Evolutionary conservation across 148 eudicot genomes (phyloP).

Genomic region (Chenopodium formosanum): DNA sequence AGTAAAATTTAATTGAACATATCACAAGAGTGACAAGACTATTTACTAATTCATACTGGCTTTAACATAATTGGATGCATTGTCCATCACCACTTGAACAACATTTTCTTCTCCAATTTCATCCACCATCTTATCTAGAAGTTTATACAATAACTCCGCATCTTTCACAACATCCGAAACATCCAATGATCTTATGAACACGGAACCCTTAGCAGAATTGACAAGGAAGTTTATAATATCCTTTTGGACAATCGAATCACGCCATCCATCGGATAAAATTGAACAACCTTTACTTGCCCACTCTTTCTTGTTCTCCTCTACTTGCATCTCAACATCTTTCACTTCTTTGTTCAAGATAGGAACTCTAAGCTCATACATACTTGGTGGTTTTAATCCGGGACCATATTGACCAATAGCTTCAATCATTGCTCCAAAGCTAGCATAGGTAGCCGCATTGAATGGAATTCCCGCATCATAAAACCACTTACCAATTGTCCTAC

Average conservation of each 20-base stretch:
- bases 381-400: conserved; percentile 10
- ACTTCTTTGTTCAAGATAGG: conserved; percentile 8
- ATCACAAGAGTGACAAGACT: too few species aligned
- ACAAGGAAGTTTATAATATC: conserved; percentile 23
- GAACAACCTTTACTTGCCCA: conserved; percentile 11
- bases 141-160: not conserved
- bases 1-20: not conserved
- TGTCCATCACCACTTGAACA: conserved; percentile 20
- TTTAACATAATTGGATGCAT: conserved; percentile 15
- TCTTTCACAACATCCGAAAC: not conserved
- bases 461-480: conserved; percentile 14
- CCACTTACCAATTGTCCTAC: conserved; percentile 6
- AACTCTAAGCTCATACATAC: conserved; percentile 19
- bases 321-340: not conserved
- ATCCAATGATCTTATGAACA: conserved; percentile 18
- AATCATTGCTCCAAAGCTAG: not conserved
- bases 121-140: conserved; percentile 20
- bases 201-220: conserved; percentile 12
- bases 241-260: not conserved
- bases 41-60: conserved; percentile 6
- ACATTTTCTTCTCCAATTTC: conserved; percentile 20
- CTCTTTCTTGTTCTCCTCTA: not conserved
- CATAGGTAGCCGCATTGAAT: conserved; percentile 15
- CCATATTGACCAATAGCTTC: conserved; percentile 16
- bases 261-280: not conserved